Conservation (phyloP, 345 rosid species). For the Rhizophora apiculata region DNA sequence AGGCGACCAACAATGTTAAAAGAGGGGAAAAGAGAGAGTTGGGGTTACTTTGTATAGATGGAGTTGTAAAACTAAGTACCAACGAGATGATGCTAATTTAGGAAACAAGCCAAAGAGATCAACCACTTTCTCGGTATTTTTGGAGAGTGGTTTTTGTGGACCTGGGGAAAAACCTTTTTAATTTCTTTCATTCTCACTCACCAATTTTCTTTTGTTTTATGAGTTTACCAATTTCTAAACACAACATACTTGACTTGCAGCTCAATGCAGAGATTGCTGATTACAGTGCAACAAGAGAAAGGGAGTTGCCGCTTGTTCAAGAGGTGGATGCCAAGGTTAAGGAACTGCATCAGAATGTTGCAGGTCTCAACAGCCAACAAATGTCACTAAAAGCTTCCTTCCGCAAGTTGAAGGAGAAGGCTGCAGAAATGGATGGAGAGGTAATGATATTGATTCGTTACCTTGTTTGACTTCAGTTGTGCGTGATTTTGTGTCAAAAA, state of each 20-base stretch:
- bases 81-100: too few species aligned
- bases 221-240: constrained; percentile 6
- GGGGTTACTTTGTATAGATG: too few species aligned
- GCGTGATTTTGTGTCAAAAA: too few species aligned
- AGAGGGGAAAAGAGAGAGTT: too few species aligned
- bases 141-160: too few species aligned
- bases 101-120: too few species aligned
- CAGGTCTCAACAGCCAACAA: constrained; percentile 72
- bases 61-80: too few species aligned
- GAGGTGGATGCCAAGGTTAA: constrained; percentile 57
- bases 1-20: too few species aligned
- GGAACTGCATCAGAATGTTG: constrained; percentile 58
- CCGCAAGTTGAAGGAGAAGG: constrained; percentile 60
- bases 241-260: constrained; percentile 37
- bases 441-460: constrained; percentile 27
- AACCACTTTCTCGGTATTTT: too few species aligned
- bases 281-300: constrained; percentile 58
- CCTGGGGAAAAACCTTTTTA: too few species aligned
- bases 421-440: constrained; percentile 57
- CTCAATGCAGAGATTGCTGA: constrained; percentile 69
- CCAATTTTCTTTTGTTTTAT: neutral
- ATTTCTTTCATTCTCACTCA: too few species aligned
- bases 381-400: constrained; percentile 52
- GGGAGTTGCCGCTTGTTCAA: constrained; percentile 67
- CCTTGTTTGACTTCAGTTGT: neutral